Conservation (phyloP, 768 basidiomycete genomes). For the Lepiota venenata region DNA sequence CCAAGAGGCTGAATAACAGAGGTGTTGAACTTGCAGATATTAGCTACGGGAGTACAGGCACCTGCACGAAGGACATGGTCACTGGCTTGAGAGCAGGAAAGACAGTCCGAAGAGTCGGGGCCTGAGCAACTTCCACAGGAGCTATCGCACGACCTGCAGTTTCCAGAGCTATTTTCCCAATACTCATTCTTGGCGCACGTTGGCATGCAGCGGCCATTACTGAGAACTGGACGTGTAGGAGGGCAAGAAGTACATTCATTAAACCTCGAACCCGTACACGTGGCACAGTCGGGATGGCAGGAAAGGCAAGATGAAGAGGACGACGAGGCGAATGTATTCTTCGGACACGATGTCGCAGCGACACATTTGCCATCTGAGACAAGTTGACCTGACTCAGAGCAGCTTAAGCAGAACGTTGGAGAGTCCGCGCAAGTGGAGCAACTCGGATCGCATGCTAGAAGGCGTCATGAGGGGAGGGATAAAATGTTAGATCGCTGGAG, state of each 20-base stretch:
- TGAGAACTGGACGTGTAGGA: slow-evolving; percentile 61
- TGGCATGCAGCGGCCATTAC: slow-evolving; percentile 71
- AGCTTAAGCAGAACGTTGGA: slow-evolving; percentile 70
- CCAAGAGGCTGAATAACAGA: slow-evolving; percentile 68
- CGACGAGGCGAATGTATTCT: slow-evolving; percentile 61
- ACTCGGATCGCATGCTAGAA: slow-evolving; percentile 62
- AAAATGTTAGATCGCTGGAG: neutral
- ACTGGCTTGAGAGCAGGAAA: slow-evolving; percentile 66
- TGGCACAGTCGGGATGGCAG: slow-evolving; percentile 82
- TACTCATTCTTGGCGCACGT: slow-evolving; percentile 70
- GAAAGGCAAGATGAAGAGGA: slow-evolving; percentile 63
- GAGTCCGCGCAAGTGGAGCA: slow-evolving; percentile 70
- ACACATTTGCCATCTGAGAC: slow-evolving; percentile 74
- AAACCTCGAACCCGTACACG: slow-evolving; percentile 70
- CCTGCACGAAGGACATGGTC: slow-evolving; percentile 63
- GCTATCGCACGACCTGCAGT: slow-evolving; percentile 66
- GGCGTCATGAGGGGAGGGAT: neutral
- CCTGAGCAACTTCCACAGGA: slow-evolving; percentile 79
- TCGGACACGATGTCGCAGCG: slow-evolving; percentile 52
- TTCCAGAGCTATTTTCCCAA: slow-evolving; percentile 58
- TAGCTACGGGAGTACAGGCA: slow-evolving; percentile 41
- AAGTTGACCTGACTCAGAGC: slow-evolving; percentile 53
- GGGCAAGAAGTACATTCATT: slow-evolving; percentile 76
- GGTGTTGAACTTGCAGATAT: slow-evolving; percentile 52
- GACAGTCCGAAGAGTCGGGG: slow-evolving; percentile 62